Evolutionary conservation across 371 early-diverging fungal genomes (phyloP).

Genomic region (Circinella umbellata): DNA sequence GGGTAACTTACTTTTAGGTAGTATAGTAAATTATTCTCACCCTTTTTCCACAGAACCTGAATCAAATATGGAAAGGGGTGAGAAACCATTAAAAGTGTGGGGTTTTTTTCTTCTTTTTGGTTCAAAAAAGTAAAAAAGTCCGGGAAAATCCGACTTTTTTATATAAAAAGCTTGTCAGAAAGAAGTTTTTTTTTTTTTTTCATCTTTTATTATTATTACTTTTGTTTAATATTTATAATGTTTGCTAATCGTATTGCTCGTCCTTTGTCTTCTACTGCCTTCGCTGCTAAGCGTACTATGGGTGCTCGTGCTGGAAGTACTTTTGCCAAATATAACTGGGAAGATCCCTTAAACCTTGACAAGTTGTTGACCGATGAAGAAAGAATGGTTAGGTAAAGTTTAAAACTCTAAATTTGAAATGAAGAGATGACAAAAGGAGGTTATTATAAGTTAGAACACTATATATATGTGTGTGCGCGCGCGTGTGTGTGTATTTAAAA

Average conservation of each 20-base stretch:
- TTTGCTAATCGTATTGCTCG: constrained; percentile 25
- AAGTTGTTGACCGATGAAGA: constrained; percentile 91
- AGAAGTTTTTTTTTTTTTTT: not conserved
- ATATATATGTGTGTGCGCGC: too few species aligned
- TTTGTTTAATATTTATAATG: constrained; percentile 2
- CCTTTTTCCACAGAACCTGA: not conserved
- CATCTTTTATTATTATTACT: not conserved
- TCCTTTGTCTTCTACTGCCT: constrained; percentile 9
- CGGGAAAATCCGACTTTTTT: constrained; percentile 3
- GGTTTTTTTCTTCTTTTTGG: not conserved
- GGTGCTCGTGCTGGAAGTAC: constrained; percentile 52
- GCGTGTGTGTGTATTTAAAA: not conserved
- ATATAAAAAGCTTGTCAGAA: constrained; percentile 6
- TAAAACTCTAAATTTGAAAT: not conserved
- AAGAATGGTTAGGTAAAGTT: constrained; percentile 67
- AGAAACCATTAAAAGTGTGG: not conserved
- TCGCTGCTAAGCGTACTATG: constrained; percentile 24
- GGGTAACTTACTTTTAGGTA: not conserved
- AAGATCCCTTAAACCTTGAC: constrained; percentile 88
- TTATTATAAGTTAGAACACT: too few species aligned
- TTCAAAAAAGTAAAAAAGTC: not conserved
- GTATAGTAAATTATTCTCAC: not conserved
- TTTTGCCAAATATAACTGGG: constrained; percentile 91
- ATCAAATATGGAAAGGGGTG: constrained; percentile 6
- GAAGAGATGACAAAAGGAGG: too few species aligned